Evolutionary conservation across 2,329 filamentous ascomycete species (phyloP).

Genomic region (Aspergillus quadrilineatus): DNA sequence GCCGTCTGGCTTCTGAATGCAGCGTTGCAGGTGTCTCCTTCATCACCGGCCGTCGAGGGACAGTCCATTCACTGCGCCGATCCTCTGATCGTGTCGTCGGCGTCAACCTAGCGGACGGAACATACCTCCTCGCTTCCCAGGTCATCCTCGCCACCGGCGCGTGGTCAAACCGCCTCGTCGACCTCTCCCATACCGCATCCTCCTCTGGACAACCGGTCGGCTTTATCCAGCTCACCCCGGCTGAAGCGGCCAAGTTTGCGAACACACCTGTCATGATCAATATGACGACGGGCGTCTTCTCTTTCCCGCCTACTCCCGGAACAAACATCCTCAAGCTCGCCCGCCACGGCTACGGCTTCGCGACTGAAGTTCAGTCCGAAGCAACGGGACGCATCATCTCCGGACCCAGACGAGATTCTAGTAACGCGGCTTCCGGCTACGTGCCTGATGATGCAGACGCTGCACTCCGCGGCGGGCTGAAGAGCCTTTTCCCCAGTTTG

Average conservation of each 20-base stretch:
- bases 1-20: slow-evolving; percentile 25
- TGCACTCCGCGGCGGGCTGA: slow-evolving; percentile 59
- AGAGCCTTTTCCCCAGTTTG: slow-evolving; percentile 61
- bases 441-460: slow-evolving; percentile 54
- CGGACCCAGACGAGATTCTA: slow-evolving; percentile 36
- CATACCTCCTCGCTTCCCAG: slow-evolving; percentile 60
- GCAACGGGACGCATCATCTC: slow-evolving; percentile 27
- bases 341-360: slow-evolving; percentile 65
- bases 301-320: slow-evolving; percentile 49
- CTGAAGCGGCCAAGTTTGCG: slow-evolving; percentile 63
- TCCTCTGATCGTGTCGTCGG: slow-evolving; percentile 51
- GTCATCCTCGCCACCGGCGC: slow-evolving; percentile 80
- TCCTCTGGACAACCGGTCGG: slow-evolving; percentile 77
- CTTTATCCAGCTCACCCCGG: slow-evolving; percentile 68
- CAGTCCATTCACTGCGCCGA: slow-evolving; percentile 27
- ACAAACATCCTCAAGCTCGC: slow-evolving; percentile 61
- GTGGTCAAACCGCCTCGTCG: slow-evolving; percentile 74
- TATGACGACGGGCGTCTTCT: slow-evolving; percentile 47
- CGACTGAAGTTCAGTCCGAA: slow-evolving; percentile 21
- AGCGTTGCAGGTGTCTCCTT: slow-evolving; percentile 44
- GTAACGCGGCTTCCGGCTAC: slow-evolving; percentile 40
- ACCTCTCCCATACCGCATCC: slow-evolving; percentile 68
- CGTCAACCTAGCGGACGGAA: slow-evolving; percentile 53
- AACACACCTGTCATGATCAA: slow-evolving; percentile 61
- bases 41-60: slow-evolving; percentile 38